These are phyloP conservation scores for Ilex asprella DNA, from an alignment of 257 asterid species.

Conservation along the genomic window DNA sequence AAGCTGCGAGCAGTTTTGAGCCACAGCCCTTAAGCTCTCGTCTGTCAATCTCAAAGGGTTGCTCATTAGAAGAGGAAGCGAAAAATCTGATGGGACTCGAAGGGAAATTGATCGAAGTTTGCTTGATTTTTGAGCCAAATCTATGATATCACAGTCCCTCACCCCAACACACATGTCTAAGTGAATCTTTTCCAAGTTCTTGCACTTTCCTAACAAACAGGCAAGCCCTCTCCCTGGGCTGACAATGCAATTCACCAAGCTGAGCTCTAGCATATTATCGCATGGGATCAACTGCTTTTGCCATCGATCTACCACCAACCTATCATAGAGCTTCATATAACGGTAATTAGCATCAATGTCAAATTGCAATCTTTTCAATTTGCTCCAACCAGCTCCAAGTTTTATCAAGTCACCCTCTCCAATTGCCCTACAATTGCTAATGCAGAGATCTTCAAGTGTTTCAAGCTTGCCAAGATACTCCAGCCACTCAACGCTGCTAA, in stretches of 20 bases:
- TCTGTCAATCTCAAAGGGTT: conserved; percentile 63
- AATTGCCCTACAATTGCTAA: conserved; percentile 70
- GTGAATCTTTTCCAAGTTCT: conserved; percentile 55
- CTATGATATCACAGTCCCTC: conserved; percentile 57
- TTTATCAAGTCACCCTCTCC: conserved; percentile 78
- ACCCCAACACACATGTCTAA: conserved; percentile 80
- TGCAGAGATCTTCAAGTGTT: conserved; percentile 67
- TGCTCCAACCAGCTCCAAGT: conserved; percentile 60
- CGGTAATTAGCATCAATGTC: conserved; percentile 78
- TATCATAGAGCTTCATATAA: conserved; percentile 63
- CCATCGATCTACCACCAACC: conserved; percentile 58
- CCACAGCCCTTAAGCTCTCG: conserved; percentile 56
- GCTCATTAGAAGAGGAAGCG: conserved; percentile 49
- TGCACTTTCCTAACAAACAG: conserved; percentile 67
- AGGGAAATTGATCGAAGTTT: conserved; percentile 67
- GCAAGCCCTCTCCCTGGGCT: conserved; percentile 85
- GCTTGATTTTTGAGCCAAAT: conserved; percentile 57
- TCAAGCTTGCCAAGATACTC: conserved; percentile 73
- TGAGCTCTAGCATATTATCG: conserved; percentile 61
- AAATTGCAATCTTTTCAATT: conserved; percentile 52
- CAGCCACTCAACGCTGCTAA: conserved; percentile 65
- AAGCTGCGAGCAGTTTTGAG: conserved; percentile 44
- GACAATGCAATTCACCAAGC: conserved; percentile 62
- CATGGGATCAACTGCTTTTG: conserved; percentile 62
- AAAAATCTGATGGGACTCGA: conserved; percentile 59